These are phyloP conservation scores for Saccharomyces pastorianus DNA, from an alignment of 1,139 yeast species.

Conservation along the genomic window DNA sequence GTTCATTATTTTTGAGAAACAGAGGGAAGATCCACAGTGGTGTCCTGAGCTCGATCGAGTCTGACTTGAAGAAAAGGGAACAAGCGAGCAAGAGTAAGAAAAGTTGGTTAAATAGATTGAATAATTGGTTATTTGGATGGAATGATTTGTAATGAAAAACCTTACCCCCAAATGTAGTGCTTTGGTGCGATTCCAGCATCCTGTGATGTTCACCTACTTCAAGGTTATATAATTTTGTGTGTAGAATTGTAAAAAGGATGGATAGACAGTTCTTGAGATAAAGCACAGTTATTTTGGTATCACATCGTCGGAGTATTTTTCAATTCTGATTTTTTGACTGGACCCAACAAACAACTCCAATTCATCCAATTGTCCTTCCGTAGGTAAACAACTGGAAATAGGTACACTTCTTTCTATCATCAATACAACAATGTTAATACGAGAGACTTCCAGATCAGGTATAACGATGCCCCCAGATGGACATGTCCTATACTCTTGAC, in stretches of 20 bases:
- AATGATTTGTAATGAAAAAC: conserved; percentile 2
- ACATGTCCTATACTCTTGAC: conserved; percentile 4
- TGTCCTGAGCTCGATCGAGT: conserved; percentile 3
- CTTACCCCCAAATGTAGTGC: background rate
- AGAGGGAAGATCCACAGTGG: conserved; percentile 1
- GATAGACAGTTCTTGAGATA: background rate
- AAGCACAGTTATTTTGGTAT: background rate
- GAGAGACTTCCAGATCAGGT: conserved; percentile 10
- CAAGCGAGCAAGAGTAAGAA: conserved; percentile 6
- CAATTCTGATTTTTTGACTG: background rate
- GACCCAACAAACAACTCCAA: background rate
- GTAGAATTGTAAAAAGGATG: background rate
- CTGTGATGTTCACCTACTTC: background rate
- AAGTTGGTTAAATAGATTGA: conserved; percentile 23
- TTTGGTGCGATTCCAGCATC: background rate
- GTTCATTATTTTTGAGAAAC: conserved; percentile 3
- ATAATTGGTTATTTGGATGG: conserved; percentile 6
- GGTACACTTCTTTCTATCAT: conserved; percentile 13
- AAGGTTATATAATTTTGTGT: conserved; percentile 2
- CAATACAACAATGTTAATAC: conserved; percentile 7
- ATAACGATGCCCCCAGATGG: conserved; percentile 11
- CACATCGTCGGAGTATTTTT: background rate
- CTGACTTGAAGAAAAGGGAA: conserved; percentile 7
- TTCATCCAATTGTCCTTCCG: background rate
- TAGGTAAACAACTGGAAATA: background rate